phyloP scores from a whole-genome alignment of 495 filamentous ascomycete genomes.

The Cetradonia linearis region DNA sequence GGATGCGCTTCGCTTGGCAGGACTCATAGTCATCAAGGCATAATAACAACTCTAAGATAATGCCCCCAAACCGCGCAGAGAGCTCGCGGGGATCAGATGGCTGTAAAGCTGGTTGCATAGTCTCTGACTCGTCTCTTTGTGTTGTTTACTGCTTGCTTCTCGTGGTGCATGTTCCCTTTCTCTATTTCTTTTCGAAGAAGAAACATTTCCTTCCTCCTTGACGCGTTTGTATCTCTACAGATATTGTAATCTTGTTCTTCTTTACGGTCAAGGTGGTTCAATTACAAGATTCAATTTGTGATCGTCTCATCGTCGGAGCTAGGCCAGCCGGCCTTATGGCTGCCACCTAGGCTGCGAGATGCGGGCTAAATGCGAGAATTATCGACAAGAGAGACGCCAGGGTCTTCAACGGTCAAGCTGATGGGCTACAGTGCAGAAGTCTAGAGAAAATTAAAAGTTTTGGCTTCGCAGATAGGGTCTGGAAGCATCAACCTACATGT shows the following conservation, averaged over 20 bases:
- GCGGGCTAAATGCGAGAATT: constrained; percentile 47
- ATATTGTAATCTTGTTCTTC: background rate
- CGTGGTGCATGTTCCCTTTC: background rate
- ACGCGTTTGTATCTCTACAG: background rate
- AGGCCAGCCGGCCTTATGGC: constrained; percentile 58
- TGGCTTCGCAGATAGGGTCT: constrained; percentile 49
- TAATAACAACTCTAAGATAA: background rate
- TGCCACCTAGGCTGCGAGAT: constrained; percentile 52
- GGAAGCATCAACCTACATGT: constrained; percentile 43
- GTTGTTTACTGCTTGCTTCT: background rate
- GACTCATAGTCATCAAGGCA: background rate
- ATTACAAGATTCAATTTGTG: constrained; percentile 22
- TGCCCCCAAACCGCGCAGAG: background rate
- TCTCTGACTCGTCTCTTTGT: background rate
- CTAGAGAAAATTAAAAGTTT: constrained; percentile 59
- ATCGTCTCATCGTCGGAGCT: constrained; percentile 54
- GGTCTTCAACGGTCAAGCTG: constrained; percentile 49
- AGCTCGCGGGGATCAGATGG: background rate
- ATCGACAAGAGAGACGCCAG: constrained; percentile 50
- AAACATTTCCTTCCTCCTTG: too few relatives aligned
- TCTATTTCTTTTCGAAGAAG: background rate
- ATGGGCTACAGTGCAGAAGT: constrained; percentile 49
- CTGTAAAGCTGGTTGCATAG: background rate
- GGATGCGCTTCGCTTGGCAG: background rate
- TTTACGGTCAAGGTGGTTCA: constrained; percentile 8